Percentiles rank a stretch among this genome's conserved stretches.
Evolutionary conservation across 208 protist species (phyloP).

Genomic region (Trypanosomatidae sp.): DNA sequence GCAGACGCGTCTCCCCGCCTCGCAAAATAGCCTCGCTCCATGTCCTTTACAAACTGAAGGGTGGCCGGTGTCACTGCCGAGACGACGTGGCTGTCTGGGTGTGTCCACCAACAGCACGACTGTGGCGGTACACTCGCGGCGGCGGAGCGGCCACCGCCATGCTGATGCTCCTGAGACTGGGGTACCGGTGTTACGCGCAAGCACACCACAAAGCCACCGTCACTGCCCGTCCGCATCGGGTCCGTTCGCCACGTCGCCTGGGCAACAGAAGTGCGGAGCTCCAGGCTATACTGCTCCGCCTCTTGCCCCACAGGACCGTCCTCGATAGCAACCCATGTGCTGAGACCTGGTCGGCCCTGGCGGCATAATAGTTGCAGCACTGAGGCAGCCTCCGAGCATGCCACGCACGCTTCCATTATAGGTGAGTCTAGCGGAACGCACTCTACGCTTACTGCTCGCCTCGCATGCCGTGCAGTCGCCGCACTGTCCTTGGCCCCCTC

Average conservation of each 20-base stretch:
- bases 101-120: conserved; percentile 18
- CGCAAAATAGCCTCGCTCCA: neutral
- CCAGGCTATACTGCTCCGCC: conserved; percentile 18
- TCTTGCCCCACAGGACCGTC: conserved; percentile 45
- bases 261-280: conserved; percentile 40
- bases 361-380: conserved; percentile 21
- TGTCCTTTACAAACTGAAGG: conserved; percentile 3
- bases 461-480: neutral
- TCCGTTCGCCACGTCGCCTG: conserved; percentile 42
- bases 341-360: conserved; percentile 33
- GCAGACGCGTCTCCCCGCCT: neutral
- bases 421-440: conserved; percentile 30
- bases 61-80: conserved; percentile 14
- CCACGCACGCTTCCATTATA: neutral
- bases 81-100: conserved; percentile 7
- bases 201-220: conserved; percentile 59
- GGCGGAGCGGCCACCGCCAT: neutral
- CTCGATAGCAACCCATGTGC: conserved; percentile 58
- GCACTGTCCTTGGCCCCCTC: neutral
- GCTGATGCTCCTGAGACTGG: neutral
- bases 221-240: conserved; percentile 28
- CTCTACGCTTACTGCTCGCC: conserved; percentile 1
- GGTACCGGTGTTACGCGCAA: conserved; percentile 25
- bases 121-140: neutral
- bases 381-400: conserved; percentile 3